These are phyloP conservation scores for Septoria petroselini DNA, from an alignment of 2,329 filamentous ascomycete genomes.

Conservation along the genomic window DNA sequence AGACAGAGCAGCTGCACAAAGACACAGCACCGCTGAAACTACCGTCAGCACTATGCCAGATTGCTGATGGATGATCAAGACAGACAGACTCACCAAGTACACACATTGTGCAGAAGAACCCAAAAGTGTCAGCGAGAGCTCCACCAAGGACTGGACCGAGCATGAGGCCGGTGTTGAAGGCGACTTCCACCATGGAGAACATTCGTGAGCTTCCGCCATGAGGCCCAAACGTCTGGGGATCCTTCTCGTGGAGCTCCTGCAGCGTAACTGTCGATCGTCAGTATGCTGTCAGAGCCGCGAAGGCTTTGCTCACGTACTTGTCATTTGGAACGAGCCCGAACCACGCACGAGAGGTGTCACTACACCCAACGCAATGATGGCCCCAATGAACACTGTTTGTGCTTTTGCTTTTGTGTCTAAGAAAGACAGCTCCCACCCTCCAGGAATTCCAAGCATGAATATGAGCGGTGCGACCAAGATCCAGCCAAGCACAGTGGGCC, in stretches of 20 bases:
- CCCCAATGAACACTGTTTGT: not conserved
- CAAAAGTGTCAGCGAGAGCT: conserved; percentile 13
- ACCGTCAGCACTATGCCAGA: too few relatives aligned
- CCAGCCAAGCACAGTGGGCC: too few relatives aligned
- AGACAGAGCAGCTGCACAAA: too few relatives aligned
- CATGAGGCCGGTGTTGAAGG: conserved; percentile 16
- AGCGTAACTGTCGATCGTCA: not conserved
- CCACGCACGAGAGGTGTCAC: conserved; percentile 13
- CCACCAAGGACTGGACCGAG: conserved; percentile 19
- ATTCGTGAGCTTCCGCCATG: conserved; percentile 17
- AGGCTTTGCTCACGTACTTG: conserved; percentile 3
- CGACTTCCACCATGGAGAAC: conserved; percentile 19
- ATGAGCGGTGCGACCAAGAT: too few relatives aligned
- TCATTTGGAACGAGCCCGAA: conserved; percentile 19
- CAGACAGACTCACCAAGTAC: too few relatives aligned
- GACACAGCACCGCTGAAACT: too few relatives aligned
- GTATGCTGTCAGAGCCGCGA: conserved; percentile 1
- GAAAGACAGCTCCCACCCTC: too few relatives aligned
- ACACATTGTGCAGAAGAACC: conserved; percentile 13
- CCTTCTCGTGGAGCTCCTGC: conserved; percentile 8
- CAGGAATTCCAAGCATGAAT: too few relatives aligned
- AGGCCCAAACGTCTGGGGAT: conserved; percentile 17
- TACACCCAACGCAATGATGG: conserved; percentile 15
- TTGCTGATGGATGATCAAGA: too few relatives aligned
- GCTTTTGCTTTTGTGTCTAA: too few relatives aligned